These are phyloP conservation scores for Abortiporus biennis DNA, from an alignment of 1,284 basidiomycete species.

Conservation along the genomic window DNA sequence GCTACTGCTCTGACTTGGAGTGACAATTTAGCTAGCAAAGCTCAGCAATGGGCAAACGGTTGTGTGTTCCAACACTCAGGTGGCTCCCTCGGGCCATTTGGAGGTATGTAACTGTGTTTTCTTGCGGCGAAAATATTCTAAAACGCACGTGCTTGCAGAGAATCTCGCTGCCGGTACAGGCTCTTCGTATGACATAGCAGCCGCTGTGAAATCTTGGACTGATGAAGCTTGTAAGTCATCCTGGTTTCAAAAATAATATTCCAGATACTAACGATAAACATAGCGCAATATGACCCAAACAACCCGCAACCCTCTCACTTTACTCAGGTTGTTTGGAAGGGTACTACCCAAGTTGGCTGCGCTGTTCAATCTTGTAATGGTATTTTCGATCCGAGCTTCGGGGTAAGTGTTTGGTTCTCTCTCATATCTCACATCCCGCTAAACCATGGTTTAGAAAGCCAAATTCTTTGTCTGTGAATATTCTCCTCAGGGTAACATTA, in stretches of 20 bases:
- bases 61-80: slow-evolving; percentile 62
- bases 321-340: slow-evolving; percentile 70
- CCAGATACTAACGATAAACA: not conserved
- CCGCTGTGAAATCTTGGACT: slow-evolving; percentile 53
- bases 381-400: slow-evolving; percentile 45
- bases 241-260: not conserved
- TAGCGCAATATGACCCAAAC: slow-evolving; percentile 49
- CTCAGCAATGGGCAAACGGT: slow-evolving; percentile 58
- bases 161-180: slow-evolving; percentile 67
- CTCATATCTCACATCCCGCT: not conserved
- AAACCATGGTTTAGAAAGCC: slow-evolving; percentile 33
- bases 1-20: slow-evolving; percentile 55
- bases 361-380: slow-evolving; percentile 45
- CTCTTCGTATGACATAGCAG: slow-evolving; percentile 35
- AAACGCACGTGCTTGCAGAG: slow-evolving; percentile 32
- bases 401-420: slow-evolving; percentile 41
- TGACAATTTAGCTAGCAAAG: slow-evolving; percentile 43
- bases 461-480: slow-evolving; percentile 68
- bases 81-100: slow-evolving; percentile 52
- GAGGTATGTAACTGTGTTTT: slow-evolving; percentile 48
- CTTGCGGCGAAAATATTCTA: not conserved
- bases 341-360: slow-evolving; percentile 55
- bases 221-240: slow-evolving; percentile 41
- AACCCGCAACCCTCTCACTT: slow-evolving; percentile 60
- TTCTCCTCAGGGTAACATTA: slow-evolving; percentile 54